Conservation (phyloP, 176 grass and related monocot species). For the Poa pratensis region DNA sequence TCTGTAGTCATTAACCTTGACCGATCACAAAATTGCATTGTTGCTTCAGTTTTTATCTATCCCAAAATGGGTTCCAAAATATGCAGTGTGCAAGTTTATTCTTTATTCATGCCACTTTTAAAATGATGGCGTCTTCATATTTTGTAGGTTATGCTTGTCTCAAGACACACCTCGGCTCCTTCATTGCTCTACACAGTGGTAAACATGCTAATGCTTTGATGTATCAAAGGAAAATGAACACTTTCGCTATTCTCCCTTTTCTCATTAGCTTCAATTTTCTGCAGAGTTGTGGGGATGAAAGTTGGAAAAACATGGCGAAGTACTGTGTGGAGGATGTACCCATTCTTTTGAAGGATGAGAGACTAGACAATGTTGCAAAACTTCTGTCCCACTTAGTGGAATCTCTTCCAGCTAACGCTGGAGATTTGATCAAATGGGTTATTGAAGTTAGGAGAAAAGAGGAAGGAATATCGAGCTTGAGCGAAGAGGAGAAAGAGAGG, state of each 20-base stretch:
- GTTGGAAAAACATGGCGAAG: slow-evolving; percentile 69
- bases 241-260: background rate
- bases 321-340: slow-evolving; percentile 72
- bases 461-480: slow-evolving; percentile 60
- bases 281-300: slow-evolving; percentile 76
- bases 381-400: slow-evolving; percentile 59
- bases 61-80: background rate
- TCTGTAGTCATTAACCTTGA: too few species aligned
- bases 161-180: slow-evolving; percentile 54
- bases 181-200: slow-evolving; percentile 84
- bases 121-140: slow-evolving; percentile 19
- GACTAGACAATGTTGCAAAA: slow-evolving; percentile 44
- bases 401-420: slow-evolving; percentile 71
- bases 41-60: background rate
- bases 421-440: slow-evolving; percentile 85
- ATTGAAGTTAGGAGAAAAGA: slow-evolving; percentile 89
- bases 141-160: slow-evolving; percentile 88
- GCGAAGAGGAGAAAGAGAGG: slow-evolving; percentile 73
- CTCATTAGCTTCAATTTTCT: slow-evolving; percentile 20
- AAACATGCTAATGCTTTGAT: slow-evolving; percentile 32
- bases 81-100: background rate
- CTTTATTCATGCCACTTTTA: slow-evolving; percentile 27
- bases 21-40: background rate
- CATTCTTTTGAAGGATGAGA: slow-evolving; percentile 63
- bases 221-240: background rate